Conservation (phyloP, 805 yeast species). For the Starmerella bombi region DNA sequence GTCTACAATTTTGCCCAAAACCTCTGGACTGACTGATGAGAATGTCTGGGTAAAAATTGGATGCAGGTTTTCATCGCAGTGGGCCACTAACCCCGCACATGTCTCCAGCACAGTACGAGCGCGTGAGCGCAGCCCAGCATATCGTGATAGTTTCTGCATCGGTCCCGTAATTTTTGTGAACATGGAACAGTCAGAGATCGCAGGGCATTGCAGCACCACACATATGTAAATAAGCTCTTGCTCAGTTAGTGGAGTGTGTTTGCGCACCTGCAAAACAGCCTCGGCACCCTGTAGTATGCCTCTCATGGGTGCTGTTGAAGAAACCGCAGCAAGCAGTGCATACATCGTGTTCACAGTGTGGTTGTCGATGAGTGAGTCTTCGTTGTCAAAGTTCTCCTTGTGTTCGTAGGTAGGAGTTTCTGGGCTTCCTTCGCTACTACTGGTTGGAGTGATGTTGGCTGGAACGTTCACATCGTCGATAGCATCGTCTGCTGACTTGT, state of each 20-base stretch:
- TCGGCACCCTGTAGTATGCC: constrained; percentile 24
- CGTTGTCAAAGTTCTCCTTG: background rate
- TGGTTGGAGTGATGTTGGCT: background rate
- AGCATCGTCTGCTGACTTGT: background rate
- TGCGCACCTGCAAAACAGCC: constrained; percentile 17
- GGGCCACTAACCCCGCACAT: constrained; percentile 51
- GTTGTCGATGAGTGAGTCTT: constrained; percentile 5
- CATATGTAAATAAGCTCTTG: constrained; percentile 18
- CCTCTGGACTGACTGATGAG: constrained; percentile 32
- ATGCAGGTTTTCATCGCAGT: constrained; percentile 4
- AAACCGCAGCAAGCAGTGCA: constrained; percentile 12
- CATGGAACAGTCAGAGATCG: constrained; percentile 22
- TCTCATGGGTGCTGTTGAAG: constrained; percentile 21
- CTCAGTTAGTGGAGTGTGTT: constrained; percentile 12
- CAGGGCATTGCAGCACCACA: constrained; percentile 21
- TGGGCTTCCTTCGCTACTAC: background rate
- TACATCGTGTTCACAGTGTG: constrained; percentile 13
- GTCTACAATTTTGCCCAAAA: constrained; percentile 46
- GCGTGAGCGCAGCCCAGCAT: constrained; percentile 21
- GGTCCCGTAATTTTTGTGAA: constrained; percentile 24
- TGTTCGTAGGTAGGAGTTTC: background rate
- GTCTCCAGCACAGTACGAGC: constrained; percentile 62
- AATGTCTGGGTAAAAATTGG: constrained; percentile 17
- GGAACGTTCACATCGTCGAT: background rate
- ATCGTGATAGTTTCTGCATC: constrained; percentile 21